Evolutionary conservation across 2,329 filamentous ascomycete genomes (phyloP).

Genomic region (Cercospora sp.): DNA sequence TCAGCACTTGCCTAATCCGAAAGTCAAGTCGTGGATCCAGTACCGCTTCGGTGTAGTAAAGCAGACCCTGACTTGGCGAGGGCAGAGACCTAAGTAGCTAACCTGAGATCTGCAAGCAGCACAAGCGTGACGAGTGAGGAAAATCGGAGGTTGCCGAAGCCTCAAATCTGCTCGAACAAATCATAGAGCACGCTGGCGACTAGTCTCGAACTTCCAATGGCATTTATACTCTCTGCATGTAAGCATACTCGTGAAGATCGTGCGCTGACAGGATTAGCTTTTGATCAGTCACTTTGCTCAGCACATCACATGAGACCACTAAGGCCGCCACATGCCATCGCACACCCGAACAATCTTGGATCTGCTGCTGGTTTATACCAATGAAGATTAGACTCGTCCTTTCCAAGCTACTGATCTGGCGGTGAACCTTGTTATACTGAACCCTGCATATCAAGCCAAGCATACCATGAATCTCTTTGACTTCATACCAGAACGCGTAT

Average conservation of each 20-base stretch:
- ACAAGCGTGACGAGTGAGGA: background rate
- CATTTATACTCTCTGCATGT: background rate
- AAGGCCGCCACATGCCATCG: background rate
- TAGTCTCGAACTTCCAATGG: background rate
- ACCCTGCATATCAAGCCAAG: background rate
- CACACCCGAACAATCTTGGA: background rate
- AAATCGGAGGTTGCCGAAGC: background rate
- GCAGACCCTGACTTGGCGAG: background rate
- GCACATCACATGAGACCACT: background rate
- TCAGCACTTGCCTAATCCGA: background rate
- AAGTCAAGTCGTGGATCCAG: background rate
- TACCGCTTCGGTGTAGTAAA: background rate
- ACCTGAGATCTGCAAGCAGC: background rate
- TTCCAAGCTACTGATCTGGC: background rate
- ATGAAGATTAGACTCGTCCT: background rate
- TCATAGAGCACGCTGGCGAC: background rate
- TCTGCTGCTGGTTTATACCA: background rate
- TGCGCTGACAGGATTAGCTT: background rate
- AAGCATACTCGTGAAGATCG: background rate
- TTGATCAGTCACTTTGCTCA: background rate
- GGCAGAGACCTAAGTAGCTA: background rate
- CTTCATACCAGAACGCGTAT: background rate
- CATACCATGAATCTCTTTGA: conserved; percentile 3
- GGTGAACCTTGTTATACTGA: background rate
- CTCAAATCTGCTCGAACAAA: background rate